Evolutionary conservation across 495 filamentous ascomycete species (phyloP), one percentile per base, ranked within the genome.

Genomic region (Penicillium coffeae): DNA sequence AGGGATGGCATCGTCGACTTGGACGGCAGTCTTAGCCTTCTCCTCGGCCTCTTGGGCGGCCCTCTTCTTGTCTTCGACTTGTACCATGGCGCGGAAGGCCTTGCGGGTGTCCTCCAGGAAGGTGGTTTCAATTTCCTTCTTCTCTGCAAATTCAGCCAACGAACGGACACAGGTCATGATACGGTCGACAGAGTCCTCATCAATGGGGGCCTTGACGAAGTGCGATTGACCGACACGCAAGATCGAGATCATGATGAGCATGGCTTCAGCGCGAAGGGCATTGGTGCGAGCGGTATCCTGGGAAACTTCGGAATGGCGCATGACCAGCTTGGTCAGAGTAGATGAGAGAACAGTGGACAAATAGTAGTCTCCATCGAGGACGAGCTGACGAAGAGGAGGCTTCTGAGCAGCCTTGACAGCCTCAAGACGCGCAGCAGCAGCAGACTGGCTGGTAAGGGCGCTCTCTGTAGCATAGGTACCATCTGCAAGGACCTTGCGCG

Each of bases 191-290:
- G 92, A 96, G 60, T 99, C 94, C 64, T 99, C 94, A 58, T 99
- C 94, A 50, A 99, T 96, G 2, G 90, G 88, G 6, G 88, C 87
- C 71, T 96, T 96, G 60, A 95, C 94, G 49, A 99, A 99, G 56
- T 93, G 88, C 7, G 90, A 96, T 69, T 99, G 94, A 10, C 94
- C 94, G 49, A 95, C 94, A 51, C 94, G 89, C 53, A 96, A 88
- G 59, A 99, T 93, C 15, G 91, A 96, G 54, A 97, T 96, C 90
- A 98, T 96, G 64, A 97, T 97, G 36, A 97, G 78, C 94, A 97
- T 99, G 21, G 94, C 94, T 70, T 99, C 94, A 3, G 93, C 93
- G 19, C 89, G 86, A 3, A 99, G 80, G 27, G 92, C 91, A 60
- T 97, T 97, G 12, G 91, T 97, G 15, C 94, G 86, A 22, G 88